phyloP scores from a whole-genome alignment of 148 eudicot species.

The Cornus suecica region DNA sequence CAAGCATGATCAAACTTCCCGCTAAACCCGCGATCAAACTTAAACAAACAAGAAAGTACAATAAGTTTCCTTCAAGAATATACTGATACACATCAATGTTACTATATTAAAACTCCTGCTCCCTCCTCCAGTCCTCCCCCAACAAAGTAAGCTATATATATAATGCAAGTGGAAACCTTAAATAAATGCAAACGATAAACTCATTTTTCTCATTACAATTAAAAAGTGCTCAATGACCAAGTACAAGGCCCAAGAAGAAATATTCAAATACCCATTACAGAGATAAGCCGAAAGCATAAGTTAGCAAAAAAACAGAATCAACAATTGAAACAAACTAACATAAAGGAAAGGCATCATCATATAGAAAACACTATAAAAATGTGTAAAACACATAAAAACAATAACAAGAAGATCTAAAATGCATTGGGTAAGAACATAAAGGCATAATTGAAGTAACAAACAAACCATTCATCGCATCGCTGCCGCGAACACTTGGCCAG shows the following conservation, averaged over 20 bases:
- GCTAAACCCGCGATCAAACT: not conserved
- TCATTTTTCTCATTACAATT: not conserved
- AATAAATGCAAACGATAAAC: not conserved
- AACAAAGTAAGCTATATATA: not conserved
- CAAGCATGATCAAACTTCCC: not conserved
- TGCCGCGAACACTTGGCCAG: slow-evolving; percentile 58
- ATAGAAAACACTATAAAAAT: not conserved
- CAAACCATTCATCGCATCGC: slow-evolving; percentile 77
- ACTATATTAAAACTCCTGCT: not conserved
- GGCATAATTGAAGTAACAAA: slow-evolving; percentile 7
- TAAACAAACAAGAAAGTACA: not conserved
- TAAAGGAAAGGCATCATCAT: not conserved
- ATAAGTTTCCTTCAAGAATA: not conserved
- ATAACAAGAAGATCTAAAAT: slow-evolving; percentile 5
- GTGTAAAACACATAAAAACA: not conserved
- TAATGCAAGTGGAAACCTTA: not conserved
- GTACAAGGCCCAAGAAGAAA: not conserved
- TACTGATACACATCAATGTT: not conserved
- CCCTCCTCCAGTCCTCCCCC: not conserved
- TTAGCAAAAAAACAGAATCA: not conserved
- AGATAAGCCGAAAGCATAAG: not conserved
- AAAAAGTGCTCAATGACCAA: not conserved
- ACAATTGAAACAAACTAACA: not conserved
- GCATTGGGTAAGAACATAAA: not conserved
- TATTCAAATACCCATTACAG: not conserved